A percentile compares a stretch with the other conserved stretches of the same genome.
phyloP scores from a whole-genome alignment of 78 protist species.

The Capsaspora owczarzaki region DNA sequence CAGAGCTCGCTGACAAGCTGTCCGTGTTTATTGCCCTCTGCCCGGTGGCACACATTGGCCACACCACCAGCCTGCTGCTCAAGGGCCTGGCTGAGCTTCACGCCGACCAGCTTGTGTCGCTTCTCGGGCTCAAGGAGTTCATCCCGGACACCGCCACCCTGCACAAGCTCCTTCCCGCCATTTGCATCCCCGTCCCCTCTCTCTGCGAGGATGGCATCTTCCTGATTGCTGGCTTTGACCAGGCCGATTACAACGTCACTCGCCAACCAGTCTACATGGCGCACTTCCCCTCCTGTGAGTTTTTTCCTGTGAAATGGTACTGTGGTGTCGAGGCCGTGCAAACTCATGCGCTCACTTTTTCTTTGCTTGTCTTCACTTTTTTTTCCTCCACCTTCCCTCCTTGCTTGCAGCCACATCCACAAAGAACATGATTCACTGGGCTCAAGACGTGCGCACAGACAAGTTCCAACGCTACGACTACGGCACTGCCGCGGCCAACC shows the following conservation, averaged over 20 bases:
- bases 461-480: constrained; percentile 37
- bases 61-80: neutral
- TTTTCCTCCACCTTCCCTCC: neutral
- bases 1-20: neutral
- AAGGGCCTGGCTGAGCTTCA: neutral
- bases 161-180: neutral
- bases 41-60: neutral
- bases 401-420: neutral
- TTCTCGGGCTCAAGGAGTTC: constrained; percentile 1
- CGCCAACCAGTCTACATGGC: neutral
- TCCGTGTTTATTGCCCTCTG: constrained; percentile 5
- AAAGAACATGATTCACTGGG: constrained; percentile 46
- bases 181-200: neutral
- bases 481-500: constrained; percentile 18
- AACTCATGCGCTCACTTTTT: neutral
- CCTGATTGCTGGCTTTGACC: neutral
- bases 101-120: neutral
- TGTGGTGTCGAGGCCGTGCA: neutral
- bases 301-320: neutral
- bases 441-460: constrained; percentile 32
- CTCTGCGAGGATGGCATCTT: neutral
- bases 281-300: neutral
- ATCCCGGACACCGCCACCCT: neutral
- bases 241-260: neutral
- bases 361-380: neutral